Evolutionary conservation across 2,329 filamentous ascomycete genomes (phyloP).

Genomic region (Biscogniauxia sp.): DNA sequence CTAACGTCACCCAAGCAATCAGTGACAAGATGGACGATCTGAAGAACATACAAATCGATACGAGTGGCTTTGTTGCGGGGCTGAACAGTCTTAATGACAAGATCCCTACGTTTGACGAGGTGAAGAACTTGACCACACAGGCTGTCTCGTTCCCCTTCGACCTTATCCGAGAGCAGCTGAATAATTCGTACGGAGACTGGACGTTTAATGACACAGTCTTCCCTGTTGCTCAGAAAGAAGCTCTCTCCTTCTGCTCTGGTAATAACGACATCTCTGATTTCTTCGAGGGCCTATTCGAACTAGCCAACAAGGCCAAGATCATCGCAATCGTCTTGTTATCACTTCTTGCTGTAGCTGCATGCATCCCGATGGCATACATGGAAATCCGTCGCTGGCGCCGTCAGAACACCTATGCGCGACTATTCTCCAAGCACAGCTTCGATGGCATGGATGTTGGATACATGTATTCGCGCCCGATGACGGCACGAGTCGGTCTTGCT

Average conservation of each 20-base stretch:
- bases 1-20: conserved; percentile 57
- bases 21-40: conserved; percentile 63
- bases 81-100: conserved; percentile 72
- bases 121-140: conserved; percentile 76
- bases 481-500: conserved; percentile 69
- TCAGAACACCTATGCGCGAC: conserved; percentile 66
- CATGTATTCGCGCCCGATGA: conserved; percentile 77
- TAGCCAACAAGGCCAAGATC: conserved; percentile 67
- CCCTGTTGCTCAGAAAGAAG: conserved; percentile 78
- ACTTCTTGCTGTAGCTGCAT: conserved; percentile 68
- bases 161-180: conserved; percentile 70
- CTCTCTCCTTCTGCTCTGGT: conserved; percentile 83
- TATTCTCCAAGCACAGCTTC: conserved; percentile 64
- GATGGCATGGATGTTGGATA: conserved; percentile 89
- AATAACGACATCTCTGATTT: conserved; percentile 80
- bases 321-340: conserved; percentile 75
- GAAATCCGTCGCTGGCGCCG: conserved; percentile 76
- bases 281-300: conserved; percentile 68
- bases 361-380: conserved; percentile 74
- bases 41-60: conserved; percentile 65
- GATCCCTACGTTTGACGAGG: conserved; percentile 79
- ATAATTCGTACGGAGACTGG: conserved; percentile 69
- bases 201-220: conserved; percentile 76
- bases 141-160: conserved; percentile 79
- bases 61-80: conserved; percentile 64